These are phyloP conservation scores for Rubia yunnanensis DNA, from an alignment of 257 asterid species.

Conservation along the genomic window DNA sequence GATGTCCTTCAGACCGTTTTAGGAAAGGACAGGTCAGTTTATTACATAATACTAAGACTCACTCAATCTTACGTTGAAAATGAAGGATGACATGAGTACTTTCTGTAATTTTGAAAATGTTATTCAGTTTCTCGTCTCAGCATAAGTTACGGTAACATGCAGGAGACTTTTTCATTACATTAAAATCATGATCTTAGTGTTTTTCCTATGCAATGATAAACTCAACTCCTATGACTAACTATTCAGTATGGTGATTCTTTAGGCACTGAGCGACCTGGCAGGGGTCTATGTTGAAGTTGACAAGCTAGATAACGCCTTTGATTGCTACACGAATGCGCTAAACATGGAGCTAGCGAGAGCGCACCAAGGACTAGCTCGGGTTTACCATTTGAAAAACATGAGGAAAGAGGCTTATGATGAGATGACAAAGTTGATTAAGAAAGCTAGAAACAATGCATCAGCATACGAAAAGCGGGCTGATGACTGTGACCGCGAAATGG, in stretches of 20 bases:
- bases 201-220: neutral
- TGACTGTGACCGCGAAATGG: constrained; percentile 90
- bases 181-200: neutral
- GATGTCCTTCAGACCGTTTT: constrained; percentile 96
- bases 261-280: constrained; percentile 93
- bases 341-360: constrained; percentile 91
- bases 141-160: no score
- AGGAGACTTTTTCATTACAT: no score
- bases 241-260: constrained; percentile 17
- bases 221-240: no score
- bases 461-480: constrained; percentile 95
- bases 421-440: constrained; percentile 91
- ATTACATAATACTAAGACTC: no score
- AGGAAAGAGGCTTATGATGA: constrained; percentile 87
- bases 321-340: constrained; percentile 84
- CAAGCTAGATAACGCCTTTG: constrained; percentile 68
- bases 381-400: constrained; percentile 76
- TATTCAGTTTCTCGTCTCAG: no score
- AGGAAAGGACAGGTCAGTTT: constrained; percentile 90
- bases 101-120: no score
- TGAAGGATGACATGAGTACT: no score
- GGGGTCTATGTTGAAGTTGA: constrained; percentile 78
- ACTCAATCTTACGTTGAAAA: no score
- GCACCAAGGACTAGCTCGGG: constrained; percentile 95
- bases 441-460: constrained; percentile 77